phyloP scores from a whole-genome alignment of 495 filamentous ascomycete species.

The Aspergillus bertholletiae region DNA sequence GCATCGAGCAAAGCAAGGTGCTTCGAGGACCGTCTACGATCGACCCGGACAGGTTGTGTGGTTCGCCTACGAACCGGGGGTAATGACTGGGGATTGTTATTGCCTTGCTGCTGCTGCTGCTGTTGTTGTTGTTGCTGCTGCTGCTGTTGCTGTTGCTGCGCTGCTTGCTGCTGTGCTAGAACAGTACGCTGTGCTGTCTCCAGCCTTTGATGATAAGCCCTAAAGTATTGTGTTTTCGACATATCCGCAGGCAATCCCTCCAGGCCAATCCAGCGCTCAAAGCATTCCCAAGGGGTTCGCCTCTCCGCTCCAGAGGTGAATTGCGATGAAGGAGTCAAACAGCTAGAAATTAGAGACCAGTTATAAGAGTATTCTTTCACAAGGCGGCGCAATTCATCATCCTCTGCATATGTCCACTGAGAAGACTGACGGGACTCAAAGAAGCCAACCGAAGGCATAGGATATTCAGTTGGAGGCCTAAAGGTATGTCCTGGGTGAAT shows the following conservation, averaged over 20 bases:
- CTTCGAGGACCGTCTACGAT: conserved; percentile 77
- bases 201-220: conserved; percentile 74
- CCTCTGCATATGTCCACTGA: conserved; percentile 86
- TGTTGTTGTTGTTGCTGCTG: conserved; percentile 51
- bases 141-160: conserved; percentile 54
- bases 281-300: conserved; percentile 97
- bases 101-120: conserved; percentile 51
- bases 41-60: conserved; percentile 73
- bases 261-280: conserved; percentile 89
- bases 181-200: conserved; percentile 72
- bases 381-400: conserved; percentile 78
- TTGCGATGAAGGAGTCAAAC: conserved; percentile 66
- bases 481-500: conserved; percentile 92
- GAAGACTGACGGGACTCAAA: conserved; percentile 82
- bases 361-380: conserved; percentile 95
- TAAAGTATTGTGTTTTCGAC: conserved; percentile 89
- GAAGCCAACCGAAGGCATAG: conserved; percentile 83
- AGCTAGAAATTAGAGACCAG: conserved; percentile 86
- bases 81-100: conserved; percentile 53
- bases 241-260: conserved; percentile 89
- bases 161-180: conserved; percentile 56
- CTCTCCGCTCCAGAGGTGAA: conserved; percentile 83
- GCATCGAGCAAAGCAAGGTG: conserved; percentile 86
- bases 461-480: conserved; percentile 82
- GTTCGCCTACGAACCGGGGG: conserved; percentile 61